These are phyloP conservation scores for Malus sylvestris DNA, from an alignment of 306 rosid genomes.

Conservation along the genomic window DNA sequence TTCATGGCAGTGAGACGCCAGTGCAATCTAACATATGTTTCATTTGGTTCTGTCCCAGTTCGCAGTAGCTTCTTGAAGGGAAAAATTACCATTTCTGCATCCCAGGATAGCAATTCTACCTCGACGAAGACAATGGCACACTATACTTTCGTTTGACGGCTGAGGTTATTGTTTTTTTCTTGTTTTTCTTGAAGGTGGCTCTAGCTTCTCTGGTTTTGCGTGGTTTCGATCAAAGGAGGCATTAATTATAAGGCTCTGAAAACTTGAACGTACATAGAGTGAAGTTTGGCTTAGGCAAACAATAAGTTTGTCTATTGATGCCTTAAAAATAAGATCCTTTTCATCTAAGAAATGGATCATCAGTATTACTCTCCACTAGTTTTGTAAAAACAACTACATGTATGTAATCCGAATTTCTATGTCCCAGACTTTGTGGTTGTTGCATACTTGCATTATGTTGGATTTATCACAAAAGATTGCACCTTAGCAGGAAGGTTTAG, in stretches of 20 bases:
- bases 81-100: conserved; percentile 38
- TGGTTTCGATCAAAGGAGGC: not conserved
- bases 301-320: not conserved
- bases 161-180: not conserved
- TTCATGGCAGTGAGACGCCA: not conserved
- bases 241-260: not conserved
- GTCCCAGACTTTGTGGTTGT: not conserved
- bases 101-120: conserved; percentile 35
- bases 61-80: conserved; percentile 53
- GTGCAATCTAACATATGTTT: not conserved
- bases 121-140: not conserved
- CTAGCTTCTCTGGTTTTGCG: not conserved
- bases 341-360: not conserved
- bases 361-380: not conserved
- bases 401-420: not conserved
- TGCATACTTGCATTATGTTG: not conserved
- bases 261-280: not conserved
- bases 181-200: not conserved
- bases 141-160: not conserved
- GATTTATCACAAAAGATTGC: not conserved
- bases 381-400: not conserved
- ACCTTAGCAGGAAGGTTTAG: no score
- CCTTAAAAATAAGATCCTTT: not conserved
- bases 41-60: conserved; percentile 31
- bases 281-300: conserved; percentile 4